Base-by-base conservation (phyloP, 2,329 filamentous ascomycete species). In the Sporothrix pallida region DNA sequence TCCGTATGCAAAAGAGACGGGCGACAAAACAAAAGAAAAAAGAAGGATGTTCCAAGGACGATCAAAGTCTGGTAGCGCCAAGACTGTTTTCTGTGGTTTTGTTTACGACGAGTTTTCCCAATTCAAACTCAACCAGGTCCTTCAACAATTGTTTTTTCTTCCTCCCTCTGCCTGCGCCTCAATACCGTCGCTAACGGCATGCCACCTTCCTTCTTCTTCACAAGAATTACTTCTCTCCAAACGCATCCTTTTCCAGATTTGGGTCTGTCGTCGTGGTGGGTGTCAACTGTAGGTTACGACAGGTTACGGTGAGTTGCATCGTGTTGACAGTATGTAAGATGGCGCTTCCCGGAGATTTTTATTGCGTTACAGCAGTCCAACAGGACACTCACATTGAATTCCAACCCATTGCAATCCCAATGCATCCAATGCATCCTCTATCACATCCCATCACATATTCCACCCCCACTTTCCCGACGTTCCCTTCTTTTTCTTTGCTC, bases 241-340 rank as follows among this genome's bases (percentile, higher is more conserved):
- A 48, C 62, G 42, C 62, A 65, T 48, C 44, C 42, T 48, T 65
- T 65, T 23, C 62, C 62, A 2, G 6, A 26, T 65, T 65, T 42
- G 42, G 62, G 6, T 46, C 37, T 48, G 7, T 42, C 5, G 31
- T 62, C 17, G 58, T n/a, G 58, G 9, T 62, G 58, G 58, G 58
- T 42, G 58, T 62, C 13, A n/a, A 31, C 15, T 23, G 52, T 8
- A 54, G 10, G 58, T 62, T n/a, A 42, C 12, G n/a, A 2, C 31
- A 5, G 31, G 31, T 37, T 37, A 37, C 31, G 7, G 31, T 37
- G 31, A 37, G 31, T 37, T 37, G 31, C 31, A 37, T 37, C 31
- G 31, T 42, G 20, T 42, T 20, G 17, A 3, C 2, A 8, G 20
- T 20, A 13, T 15, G 58, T 42, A 20, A n/a, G 58, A 62, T 20